These are phyloP conservation scores for Gaeumannomyces tritici DNA, from an alignment of 2,329 filamentous ascomycete genomes.

Conservation along the genomic window DNA sequence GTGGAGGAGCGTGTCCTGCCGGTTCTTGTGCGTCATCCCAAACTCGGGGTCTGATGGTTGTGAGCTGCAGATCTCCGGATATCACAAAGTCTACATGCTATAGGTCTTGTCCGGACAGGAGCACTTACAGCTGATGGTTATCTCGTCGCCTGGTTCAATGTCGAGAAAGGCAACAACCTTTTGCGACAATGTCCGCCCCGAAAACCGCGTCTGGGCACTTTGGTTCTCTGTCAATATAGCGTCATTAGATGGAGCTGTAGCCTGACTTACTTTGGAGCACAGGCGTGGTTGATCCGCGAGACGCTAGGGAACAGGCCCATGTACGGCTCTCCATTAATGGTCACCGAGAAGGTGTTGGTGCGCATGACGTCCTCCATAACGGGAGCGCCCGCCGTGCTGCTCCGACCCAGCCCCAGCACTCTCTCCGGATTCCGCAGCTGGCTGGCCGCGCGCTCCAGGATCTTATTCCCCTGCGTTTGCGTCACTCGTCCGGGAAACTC, in stretches of 20 bases:
- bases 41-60: conserved; percentile 9
- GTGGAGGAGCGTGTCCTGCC: conserved; percentile 9
- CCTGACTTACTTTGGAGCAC: conserved; percentile 11
- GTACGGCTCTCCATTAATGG: conserved; percentile 11
- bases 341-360: conserved; percentile 22
- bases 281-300: conserved; percentile 19
- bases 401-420: conserved; percentile 17
- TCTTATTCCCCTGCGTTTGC: conserved; percentile 17
- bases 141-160: conserved; percentile 17
- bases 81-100: too few species aligned
- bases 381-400: conserved; percentile 10
- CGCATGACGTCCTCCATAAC: conserved; percentile 23
- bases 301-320: conserved; percentile 14
- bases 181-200: conserved; percentile 13
- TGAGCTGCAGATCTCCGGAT: not conserved
- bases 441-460: conserved; percentile 18
- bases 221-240: not conserved
- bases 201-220: conserved; percentile 14
- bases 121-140: conserved; percentile 19
- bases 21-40: conserved; percentile 11
- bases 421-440: conserved; percentile 17
- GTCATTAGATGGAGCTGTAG: too few species aligned
- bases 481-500: conserved; percentile 20
- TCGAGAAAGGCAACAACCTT: conserved; percentile 13
- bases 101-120: too few species aligned